Base-by-base conservation (phyloP, 108 stramenopile species). In the Skeletonema tropicum region DNA sequence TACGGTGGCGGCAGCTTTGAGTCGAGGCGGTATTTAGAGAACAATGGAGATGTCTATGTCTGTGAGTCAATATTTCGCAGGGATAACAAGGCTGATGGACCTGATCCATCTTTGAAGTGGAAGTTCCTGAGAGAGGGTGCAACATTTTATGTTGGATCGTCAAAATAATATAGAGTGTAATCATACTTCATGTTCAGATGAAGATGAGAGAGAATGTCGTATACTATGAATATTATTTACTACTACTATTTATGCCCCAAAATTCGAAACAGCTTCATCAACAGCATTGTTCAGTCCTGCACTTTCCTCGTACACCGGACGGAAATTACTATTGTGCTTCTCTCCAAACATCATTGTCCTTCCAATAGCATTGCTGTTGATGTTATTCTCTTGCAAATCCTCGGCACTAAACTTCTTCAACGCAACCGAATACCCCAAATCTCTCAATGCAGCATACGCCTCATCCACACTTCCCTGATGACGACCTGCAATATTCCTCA, bases 401-500 rank as follows among this genome's bases (percentile, higher is more conserved):
- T 91, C 84, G 8, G 64, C 73, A 73, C 88, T 80, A 15, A 86
- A 75, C 48, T 83, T 83, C 2, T 72, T 70, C 59, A 90, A 82
- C 26, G 76, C 68, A 19, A 80, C 92, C 13, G 82, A 69, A 58
- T 76, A 90, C 13, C 93, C 93, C 60, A 97, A 74, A 86, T 95
- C 96, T 25, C 96, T 83, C 71, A 97, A 70, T 5, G 94, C 96
- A 3, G 94, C 94, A 79, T 95, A 97, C 19, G 94, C 92, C 83
- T 95, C 96, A 82, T 97, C 96, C 15, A 94, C 84, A 73, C 91
- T 92, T 11, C 84, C 89, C 72, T 90, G 90, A 80, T 90, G 89
- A 38, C 71, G 35, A 25, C 92, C 88, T 6, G 93, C 89, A 65
- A 87, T 84, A 49, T 85, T 75, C 26, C 87, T 74, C 49, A 97